Conservation (phyloP, 2,329 filamentous ascomycete species). For the Neofusicoccum laricinum region DNA sequence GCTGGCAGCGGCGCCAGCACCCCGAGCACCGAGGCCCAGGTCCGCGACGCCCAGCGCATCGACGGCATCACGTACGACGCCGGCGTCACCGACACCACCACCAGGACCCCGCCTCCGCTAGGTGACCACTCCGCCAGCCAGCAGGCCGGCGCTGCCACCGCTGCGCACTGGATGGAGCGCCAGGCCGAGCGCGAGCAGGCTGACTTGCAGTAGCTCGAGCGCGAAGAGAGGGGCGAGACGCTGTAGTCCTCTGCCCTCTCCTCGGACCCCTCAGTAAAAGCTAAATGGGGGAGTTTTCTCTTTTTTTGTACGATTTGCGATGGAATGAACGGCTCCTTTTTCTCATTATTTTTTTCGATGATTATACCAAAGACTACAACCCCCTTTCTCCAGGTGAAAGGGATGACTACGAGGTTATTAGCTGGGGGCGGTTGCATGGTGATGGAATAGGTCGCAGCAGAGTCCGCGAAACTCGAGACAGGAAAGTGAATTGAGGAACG, state of each 20-base stretch:
- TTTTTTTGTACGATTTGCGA: not conserved
- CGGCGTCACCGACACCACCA: constrained; percentile 39
- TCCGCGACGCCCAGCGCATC: constrained; percentile 41
- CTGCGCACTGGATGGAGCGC: constrained; percentile 14
- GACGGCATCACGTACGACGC: constrained; percentile 48
- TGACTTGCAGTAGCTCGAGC: not conserved
- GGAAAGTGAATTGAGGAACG: no score
- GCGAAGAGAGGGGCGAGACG: not conserved
- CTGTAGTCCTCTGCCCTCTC: no score
- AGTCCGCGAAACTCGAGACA: no score
- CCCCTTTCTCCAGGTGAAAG: not conserved
- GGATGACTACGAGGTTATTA: not conserved
- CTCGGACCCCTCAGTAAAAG: not conserved
- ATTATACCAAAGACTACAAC: constrained; percentile 11
- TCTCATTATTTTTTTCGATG: not conserved
- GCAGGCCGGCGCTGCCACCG: constrained; percentile 5
- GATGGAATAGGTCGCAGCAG: no score
- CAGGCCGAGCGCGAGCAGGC: constrained; percentile 6
- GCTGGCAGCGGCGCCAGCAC: constrained; percentile 27
- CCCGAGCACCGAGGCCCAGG: constrained; percentile 34
- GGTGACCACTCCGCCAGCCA: not conserved
- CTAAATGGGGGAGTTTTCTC: not conserved
- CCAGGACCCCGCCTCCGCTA: constrained; percentile 28
- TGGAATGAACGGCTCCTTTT: not conserved
- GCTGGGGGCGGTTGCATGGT: not conserved